These are phyloP conservation scores for Phyllostachys edulis DNA, from an alignment of 176 grass and related monocot species.

Conservation along the genomic window DNA sequence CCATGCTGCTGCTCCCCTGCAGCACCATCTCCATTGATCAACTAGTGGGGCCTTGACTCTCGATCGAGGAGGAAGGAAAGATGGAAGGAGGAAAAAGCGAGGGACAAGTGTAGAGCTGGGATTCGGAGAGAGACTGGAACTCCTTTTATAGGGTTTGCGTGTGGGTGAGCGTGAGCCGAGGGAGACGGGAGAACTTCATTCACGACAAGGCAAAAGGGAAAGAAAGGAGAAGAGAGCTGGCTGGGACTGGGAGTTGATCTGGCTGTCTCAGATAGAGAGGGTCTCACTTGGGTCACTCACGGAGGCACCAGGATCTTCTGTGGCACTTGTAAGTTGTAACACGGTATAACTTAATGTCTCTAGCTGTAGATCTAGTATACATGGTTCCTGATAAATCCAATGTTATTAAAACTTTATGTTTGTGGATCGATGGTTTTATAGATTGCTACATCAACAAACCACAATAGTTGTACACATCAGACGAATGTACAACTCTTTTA, in stretches of 20 bases:
- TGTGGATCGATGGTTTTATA: background rate
- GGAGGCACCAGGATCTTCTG: background rate
- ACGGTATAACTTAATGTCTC: too few species aligned
- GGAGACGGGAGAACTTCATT: too few species aligned
- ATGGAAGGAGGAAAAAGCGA: too few species aligned
- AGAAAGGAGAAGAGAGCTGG: background rate
- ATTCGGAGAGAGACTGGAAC: too few species aligned
- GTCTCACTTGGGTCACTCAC: background rate
- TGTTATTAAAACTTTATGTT: background rate
- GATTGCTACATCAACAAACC: background rate
- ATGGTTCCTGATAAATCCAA: background rate
- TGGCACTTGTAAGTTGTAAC: background rate
- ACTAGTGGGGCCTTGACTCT: background rate
- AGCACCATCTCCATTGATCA: slow-evolving; percentile 22
- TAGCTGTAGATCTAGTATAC: background rate
- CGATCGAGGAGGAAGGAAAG: background rate
- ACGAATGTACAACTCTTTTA: background rate
- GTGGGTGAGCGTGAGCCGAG: too few species aligned
- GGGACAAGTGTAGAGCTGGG: background rate
- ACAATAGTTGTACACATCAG: background rate
- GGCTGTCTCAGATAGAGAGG: too few species aligned
- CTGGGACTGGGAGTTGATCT: background rate
- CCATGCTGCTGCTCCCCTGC: slow-evolving; percentile 5
- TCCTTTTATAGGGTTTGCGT: too few species aligned
- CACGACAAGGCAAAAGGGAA: background rate